Conservation (phyloP, 352 stramenopile genomes). For the Albugo laibachii region DNA sequence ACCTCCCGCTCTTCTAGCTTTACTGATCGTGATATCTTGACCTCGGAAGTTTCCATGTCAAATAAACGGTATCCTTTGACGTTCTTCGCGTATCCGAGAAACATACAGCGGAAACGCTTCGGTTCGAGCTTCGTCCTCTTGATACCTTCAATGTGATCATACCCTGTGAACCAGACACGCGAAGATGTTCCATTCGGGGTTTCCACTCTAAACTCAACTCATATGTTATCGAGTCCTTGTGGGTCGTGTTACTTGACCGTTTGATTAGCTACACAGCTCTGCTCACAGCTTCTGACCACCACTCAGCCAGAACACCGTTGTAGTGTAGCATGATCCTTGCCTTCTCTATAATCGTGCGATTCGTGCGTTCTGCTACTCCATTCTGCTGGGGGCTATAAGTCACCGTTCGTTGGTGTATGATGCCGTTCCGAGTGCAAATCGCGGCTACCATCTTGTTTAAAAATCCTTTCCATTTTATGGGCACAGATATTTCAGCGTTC, state of each 20-base stretch:
- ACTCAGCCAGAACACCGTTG: slow-evolving; percentile 6
- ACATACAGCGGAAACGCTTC: too few relatives aligned
- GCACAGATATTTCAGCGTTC: too few relatives aligned
- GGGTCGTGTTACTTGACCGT: neutral
- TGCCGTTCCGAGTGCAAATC: too few relatives aligned
- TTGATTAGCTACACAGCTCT: slow-evolving; percentile 14
- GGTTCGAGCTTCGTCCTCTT: too few relatives aligned
- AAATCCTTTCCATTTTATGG: too few relatives aligned
- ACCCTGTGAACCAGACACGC: slow-evolving; percentile 12
- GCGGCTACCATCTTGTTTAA: too few relatives aligned
- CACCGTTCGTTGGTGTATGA: too few relatives aligned
- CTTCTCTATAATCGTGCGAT: slow-evolving; percentile 12
- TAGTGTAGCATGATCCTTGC: slow-evolving; percentile 12
- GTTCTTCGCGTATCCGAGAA: too few relatives aligned
- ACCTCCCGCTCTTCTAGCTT: too few relatives aligned
- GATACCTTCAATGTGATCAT: neutral
- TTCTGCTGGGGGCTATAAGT: slow-evolving; percentile 10
- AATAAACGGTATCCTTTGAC: too few relatives aligned
- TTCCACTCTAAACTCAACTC: slow-evolving; percentile 8
- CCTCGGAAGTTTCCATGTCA: too few relatives aligned
- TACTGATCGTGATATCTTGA: too few relatives aligned
- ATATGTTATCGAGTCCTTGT: slow-evolving; percentile 3
- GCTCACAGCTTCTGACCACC: slow-evolving; percentile 14
- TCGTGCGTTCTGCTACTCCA: slow-evolving; percentile 14
- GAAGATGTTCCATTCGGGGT: slow-evolving; percentile 4